Conservation (phyloP, 192 early-diverging fungal species). For the Nowakowskiella sp. region DNA sequence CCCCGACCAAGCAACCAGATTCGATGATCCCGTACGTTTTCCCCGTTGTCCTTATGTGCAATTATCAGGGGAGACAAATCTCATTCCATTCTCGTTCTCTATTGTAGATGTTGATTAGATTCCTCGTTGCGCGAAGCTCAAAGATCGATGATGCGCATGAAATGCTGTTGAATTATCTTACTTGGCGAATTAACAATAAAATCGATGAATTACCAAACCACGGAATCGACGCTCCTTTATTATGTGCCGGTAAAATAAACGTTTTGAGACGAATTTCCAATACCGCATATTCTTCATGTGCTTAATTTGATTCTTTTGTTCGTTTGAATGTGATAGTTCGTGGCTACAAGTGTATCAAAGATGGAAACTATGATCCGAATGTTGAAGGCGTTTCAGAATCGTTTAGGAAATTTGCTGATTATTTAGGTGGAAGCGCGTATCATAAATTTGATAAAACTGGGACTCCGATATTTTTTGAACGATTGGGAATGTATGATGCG, state of each 20-base stretch:
- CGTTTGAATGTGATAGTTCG: no score
- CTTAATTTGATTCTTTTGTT: no score
- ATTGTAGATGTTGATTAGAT: slow-evolving; percentile 17
- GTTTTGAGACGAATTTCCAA: no score
- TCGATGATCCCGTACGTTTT: no score
- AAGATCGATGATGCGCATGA: slow-evolving; percentile 21
- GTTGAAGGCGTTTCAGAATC: slow-evolving; percentile 14
- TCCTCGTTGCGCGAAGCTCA: slow-evolving; percentile 26
- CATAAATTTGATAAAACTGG: slow-evolving; percentile 31
- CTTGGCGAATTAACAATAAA: slow-evolving; percentile 20
- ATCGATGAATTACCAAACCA: slow-evolving; percentile 26
- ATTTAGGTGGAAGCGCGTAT: slow-evolving; percentile 22
- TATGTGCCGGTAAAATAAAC: no score
- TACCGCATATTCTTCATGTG: slow-evolving; percentile 15
- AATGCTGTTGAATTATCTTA: slow-evolving; percentile 19
- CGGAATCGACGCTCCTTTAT: slow-evolving; percentile 16
- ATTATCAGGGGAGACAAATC: no score
- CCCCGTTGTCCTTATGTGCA: no score
- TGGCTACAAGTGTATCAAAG: slow-evolving; percentile 14
- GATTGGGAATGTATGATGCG: no score
- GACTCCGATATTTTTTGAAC: slow-evolving; percentile 25
- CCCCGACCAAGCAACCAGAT: no score
- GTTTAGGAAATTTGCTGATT: no score
- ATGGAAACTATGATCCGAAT: slow-evolving; percentile 18
- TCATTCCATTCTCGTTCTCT: no score